Base-by-base conservation (phyloP, 2,329 filamentous ascomycete species). In the Zymoseptoria ardabiliae region DNA sequence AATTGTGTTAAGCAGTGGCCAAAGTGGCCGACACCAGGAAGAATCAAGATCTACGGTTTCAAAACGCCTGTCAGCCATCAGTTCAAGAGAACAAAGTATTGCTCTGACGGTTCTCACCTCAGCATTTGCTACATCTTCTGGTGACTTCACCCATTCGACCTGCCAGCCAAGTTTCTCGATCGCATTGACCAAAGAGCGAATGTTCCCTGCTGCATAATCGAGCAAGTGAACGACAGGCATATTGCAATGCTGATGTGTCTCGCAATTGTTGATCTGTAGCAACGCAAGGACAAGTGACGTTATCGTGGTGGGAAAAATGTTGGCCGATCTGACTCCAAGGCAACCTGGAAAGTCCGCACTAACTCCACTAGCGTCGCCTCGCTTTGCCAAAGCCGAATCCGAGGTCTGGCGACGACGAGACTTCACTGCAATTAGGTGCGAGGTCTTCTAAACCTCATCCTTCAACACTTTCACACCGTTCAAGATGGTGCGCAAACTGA, bases 21-120 rank as follows among this genome's bases (percentile, higher is more conserved):
- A 70, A 97, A 99, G 80, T 99, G 93, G 68, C 94, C 94, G 63
- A 99, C 94, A 61, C 94, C 94, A 4, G 94, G 94, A 23, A 99
- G 84, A 65, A 99, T 97, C 69, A 99, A 85, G 83, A 87, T 95
- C 88, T 96, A 73, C 59, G 58, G 57, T 8, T 28, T 73, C 70
- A 72, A 71, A 59, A 58, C 58, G 35, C 54, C 30, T 50, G 28
- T 41, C 54, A 41, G 41, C 50, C n/a, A 56, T 10, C 35, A 28
- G 23, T 28, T 23, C 7, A 20, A 41, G 9, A 57, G 55, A 30
- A 28, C 30, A 45, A 54, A 28, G 23, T 52, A 59, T 17, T 48
- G 25, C 30, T 28, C n/a, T n/a, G 22, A 51, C 35, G 50, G 20
- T 56, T 53, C 66, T 59, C 79, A 96, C 92, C 77, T 96, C 90